Conservation (phyloP, 2,329 filamentous ascomycete genomes). For the Cladosporium cucumerinum region DNA sequence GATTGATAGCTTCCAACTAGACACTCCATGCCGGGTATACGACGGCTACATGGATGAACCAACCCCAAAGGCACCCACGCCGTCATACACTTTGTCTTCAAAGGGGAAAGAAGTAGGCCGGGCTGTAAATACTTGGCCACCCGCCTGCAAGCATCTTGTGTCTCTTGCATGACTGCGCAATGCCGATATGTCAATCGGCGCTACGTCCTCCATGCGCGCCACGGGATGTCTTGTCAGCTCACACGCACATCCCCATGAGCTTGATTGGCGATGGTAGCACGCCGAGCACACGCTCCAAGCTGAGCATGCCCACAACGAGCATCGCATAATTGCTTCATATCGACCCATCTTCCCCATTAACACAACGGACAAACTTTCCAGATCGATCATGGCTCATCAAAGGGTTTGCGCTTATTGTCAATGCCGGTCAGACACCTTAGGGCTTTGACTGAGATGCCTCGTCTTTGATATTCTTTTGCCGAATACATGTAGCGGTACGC, state of each 20-base stretch:
- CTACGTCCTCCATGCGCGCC: background rate
- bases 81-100: background rate
- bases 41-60: background rate
- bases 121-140: background rate
- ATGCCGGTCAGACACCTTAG: background rate
- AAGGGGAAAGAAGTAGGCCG: background rate
- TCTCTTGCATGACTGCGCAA: background rate
- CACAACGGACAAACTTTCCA: background rate
- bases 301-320: background rate
- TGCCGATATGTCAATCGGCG: background rate
- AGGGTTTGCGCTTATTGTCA: background rate
- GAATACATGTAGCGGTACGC: background rate
- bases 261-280: background rate
- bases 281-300: background rate
- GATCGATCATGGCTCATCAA: background rate
- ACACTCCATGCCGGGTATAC: background rate
- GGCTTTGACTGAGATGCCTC: background rate
- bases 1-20: background rate
- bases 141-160: background rate
- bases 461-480: background rate
- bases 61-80: background rate
- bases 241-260: background rate
- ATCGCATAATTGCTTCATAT: background rate
- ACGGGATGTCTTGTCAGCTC: background rate
- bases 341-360: background rate